These are phyloP conservation scores for Sporothrix luriei DNA, from an alignment of 2,329 filamentous ascomycete genomes.

Conservation along the genomic window DNA sequence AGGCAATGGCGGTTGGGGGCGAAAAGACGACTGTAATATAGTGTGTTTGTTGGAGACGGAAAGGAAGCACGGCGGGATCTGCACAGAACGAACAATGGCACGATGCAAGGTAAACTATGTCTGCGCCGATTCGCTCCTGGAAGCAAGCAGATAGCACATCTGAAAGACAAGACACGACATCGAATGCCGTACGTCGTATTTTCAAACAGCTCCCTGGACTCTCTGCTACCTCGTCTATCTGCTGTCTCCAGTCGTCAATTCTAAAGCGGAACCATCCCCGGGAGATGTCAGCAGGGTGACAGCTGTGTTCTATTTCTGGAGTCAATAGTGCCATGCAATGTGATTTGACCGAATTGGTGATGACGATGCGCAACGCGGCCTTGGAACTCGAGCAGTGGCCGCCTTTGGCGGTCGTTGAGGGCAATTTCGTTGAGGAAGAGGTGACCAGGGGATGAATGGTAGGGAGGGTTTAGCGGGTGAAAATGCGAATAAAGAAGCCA, in stretches of 20 bases:
- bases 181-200: neutral
- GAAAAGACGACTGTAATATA: neutral
- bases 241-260: neutral
- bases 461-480: neutral
- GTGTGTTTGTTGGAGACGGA: neutral
- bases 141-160: neutral
- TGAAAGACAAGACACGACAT: neutral
- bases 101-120: conserved; percentile 4
- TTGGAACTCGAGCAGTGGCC: neutral
- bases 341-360: conserved; percentile 5
- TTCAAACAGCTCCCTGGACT: neutral
- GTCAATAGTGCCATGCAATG: conserved; percentile 4
- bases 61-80: neutral
- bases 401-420: neutral
- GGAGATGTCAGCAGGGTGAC: neutral
- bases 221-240: too few species aligned
- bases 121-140: neutral
- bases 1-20: conserved; percentile 6
- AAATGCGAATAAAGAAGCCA: neutral
- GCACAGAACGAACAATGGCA: neutral
- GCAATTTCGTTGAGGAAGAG: neutral
- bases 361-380: neutral
- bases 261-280: neutral
- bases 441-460: conserved; percentile 8
- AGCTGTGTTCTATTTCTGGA: conserved; percentile 24